phyloP scores from a whole-genome alignment of 2,329 filamentous ascomycete genomes.

The Dothidotthia symphoricarpi region DNA sequence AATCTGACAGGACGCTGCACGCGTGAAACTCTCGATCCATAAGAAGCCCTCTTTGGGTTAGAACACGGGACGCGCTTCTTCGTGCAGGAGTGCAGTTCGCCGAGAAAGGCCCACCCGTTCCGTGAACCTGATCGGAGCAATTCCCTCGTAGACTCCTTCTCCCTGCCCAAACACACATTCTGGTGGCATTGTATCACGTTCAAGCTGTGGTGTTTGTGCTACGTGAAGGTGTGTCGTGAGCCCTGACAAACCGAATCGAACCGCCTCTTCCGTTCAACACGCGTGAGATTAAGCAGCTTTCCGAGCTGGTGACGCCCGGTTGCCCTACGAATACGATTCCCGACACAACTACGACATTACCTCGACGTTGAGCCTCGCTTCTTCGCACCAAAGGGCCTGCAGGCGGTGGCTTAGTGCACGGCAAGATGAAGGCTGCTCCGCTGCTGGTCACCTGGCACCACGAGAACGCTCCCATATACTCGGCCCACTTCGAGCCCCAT shows the following conservation, averaged over 20 bases:
- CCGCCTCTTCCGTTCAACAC: constrained; percentile 13
- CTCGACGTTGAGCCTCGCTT: background rate
- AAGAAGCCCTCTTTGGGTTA: constrained; percentile 15
- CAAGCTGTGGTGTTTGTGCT: no score
- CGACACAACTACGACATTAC: background rate
- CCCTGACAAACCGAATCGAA: constrained; percentile 10
- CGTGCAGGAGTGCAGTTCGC: constrained; percentile 14
- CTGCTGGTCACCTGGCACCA: constrained; percentile 99
- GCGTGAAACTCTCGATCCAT: constrained; percentile 9
- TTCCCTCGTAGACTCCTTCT: constrained; percentile 20
- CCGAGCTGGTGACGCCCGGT: constrained; percentile 9
- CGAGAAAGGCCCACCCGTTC: constrained; percentile 11
- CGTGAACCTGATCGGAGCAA: constrained; percentile 15
- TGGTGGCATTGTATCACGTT: no score
- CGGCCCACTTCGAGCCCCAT: constrained; percentile 90
- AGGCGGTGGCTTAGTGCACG: constrained; percentile 21
- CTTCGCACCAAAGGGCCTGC: constrained; percentile 14
- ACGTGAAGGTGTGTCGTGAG: no score
- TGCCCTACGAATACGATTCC: constrained; percentile 1
- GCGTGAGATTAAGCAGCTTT: constrained; percentile 8
- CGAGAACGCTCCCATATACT: constrained; percentile 95
- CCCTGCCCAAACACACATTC: no score
- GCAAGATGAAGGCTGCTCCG: constrained; percentile 91
- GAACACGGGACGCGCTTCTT: constrained; percentile 21
- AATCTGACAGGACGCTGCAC: constrained; percentile 11